Evolutionary conservation across 2,329 filamentous ascomycete species (phyloP), one percentile per base, ranked within the genome.

Genomic region (Neonectria hederae): DNA sequence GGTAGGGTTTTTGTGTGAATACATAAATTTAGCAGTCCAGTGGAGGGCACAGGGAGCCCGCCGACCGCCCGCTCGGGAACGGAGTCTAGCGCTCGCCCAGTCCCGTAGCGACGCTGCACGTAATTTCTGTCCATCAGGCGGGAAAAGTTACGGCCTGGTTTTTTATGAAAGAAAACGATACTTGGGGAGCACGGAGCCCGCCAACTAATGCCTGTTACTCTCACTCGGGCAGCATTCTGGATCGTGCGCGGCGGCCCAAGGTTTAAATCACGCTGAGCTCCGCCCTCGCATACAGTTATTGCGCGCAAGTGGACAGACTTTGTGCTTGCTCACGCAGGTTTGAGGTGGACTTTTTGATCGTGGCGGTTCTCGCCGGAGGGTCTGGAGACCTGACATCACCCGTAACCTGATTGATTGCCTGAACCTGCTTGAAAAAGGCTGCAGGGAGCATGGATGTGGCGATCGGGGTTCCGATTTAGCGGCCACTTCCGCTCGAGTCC

Each of bases 351-450:
- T 14, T n/a, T 48, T 48, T 10, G 30, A 51, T 60, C 38, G 40
- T 42, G 49, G 57, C 38, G 42, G 52, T 62, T 52, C 53, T 30
- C 19, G 48, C 55, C 22, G 40, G 43, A 65, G 60, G 59, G 48
- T 68, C 71, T 72, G 62, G 66, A 69, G 68, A 72, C 69, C 57
- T 70, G 63, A 69, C 71, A 72, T 71, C 71, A 72, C 71, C 64
- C 65, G 69, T 69, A 66, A 64, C 65, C 65, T 72, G 61, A 66
- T 67, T 60, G 35, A 14, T n/a, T n/a, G n/a, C n/a, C 35, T 5
- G 13, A 38, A 17, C 13, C 7, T 38, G 35, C 35, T 38, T 38
- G 13, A n/a, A 32, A 38, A 38, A 38, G 35, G n/a, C 17, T 61
- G 58, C 60, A 62, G 68, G 65, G 69, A 57, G 49, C 67, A 42